Evolutionary conservation across 345 rosid genomes (phyloP).

Genomic region (Populus deltoides): DNA sequence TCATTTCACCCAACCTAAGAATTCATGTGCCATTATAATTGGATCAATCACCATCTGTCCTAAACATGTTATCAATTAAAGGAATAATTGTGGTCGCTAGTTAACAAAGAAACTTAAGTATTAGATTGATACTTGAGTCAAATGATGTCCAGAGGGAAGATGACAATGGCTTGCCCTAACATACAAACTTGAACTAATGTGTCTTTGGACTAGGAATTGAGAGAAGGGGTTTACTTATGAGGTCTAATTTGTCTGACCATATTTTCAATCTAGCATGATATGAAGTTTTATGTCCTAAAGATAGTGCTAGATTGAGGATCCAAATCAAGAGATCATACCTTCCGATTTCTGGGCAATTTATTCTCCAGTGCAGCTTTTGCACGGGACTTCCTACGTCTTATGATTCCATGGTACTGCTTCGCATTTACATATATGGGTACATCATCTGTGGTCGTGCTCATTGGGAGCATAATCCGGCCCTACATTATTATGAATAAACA

Average conservation of each 20-base stretch:
- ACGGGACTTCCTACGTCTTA: conserved; percentile 83
- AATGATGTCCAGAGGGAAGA: background rate
- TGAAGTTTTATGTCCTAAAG: background rate
- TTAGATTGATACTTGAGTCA: background rate
- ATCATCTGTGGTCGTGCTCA: conserved; percentile 63
- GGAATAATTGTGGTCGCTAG: background rate
- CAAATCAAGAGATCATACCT: conserved; percentile 44
- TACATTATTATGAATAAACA: conserved; percentile 18
- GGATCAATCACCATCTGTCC: background rate
- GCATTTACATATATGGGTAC: conserved; percentile 90
- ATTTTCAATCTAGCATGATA: background rate
- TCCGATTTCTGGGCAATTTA: conserved; percentile 46
- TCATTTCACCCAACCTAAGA: background rate
- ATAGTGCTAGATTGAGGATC: background rate
- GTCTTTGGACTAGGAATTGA: background rate
- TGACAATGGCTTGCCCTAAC: background rate
- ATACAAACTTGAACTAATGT: background rate
- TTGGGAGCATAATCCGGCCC: conserved; percentile 85
- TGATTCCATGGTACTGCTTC: conserved; percentile 92
- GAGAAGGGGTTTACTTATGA: background rate
- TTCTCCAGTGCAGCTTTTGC: conserved; percentile 77
- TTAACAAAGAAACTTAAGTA: background rate
- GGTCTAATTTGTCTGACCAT: background rate
- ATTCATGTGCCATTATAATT: background rate
- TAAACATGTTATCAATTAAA: background rate